Evolutionary conservation across 768 basidiomycete genomes (phyloP).

Genomic region (Boletus tomentosulus): DNA sequence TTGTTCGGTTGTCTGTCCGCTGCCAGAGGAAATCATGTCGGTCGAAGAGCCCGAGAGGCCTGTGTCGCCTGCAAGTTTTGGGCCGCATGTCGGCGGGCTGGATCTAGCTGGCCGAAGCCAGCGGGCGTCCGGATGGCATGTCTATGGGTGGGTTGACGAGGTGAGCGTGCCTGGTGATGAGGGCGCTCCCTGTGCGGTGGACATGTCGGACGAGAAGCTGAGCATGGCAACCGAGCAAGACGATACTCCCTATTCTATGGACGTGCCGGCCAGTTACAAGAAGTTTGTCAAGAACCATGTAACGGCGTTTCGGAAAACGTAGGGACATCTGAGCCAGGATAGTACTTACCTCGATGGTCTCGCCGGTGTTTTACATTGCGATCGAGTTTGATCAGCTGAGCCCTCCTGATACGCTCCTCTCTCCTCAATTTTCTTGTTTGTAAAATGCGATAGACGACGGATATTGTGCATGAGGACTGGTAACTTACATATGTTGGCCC

Average conservation of each 20-base stretch:
- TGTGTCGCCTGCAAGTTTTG: constrained; percentile 19
- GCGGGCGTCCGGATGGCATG: constrained; percentile 32
- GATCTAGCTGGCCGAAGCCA: constrained; percentile 30
- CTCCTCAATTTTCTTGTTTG: background rate
- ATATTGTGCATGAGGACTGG: background rate
- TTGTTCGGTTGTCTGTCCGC: background rate
- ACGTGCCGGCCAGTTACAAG: background rate
- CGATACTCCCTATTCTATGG: background rate
- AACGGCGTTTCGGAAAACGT: constrained; percentile 5
- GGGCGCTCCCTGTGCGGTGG: background rate
- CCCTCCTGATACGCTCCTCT: background rate
- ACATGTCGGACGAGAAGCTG: background rate
- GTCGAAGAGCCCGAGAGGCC: constrained; percentile 4
- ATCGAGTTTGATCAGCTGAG: constrained; percentile 20
- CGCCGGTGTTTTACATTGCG: constrained; percentile 31
- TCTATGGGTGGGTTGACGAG: constrained; percentile 29
- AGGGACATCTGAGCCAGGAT: constrained; percentile 24
- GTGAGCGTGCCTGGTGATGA: background rate
- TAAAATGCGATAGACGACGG: background rate
- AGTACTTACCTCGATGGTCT: constrained; percentile 18
- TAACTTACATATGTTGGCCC: background rate
- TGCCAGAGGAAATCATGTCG: constrained; percentile 6
- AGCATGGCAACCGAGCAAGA: background rate
- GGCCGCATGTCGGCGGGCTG: constrained; percentile 27
- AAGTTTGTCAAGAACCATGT: constrained; percentile 10